Conservation (phyloP, 257 asterid species). For the Parsonsia alboflavescens region DNA sequence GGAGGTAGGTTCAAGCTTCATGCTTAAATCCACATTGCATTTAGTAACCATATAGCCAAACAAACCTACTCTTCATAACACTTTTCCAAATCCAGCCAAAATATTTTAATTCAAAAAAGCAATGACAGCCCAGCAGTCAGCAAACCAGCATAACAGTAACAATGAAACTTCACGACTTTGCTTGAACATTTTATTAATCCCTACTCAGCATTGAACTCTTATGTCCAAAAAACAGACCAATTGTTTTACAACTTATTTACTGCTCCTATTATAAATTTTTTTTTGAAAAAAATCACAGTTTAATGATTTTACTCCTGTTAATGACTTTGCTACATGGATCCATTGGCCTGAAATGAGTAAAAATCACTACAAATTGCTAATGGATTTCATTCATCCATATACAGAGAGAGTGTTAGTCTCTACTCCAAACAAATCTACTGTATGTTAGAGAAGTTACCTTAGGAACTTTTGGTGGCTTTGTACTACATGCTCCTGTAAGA, state of each 20-base stretch:
- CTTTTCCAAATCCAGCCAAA: no score
- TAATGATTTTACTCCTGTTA: neutral
- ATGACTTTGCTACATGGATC: neutral
- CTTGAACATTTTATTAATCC: neutral
- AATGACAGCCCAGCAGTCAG: neutral
- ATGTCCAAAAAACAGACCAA: neutral
- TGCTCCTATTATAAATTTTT: neutral
- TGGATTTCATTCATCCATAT: neutral
- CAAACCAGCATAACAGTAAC: neutral
- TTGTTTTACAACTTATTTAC: neutral
- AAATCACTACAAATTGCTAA: neutral
- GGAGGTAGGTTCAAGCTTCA: neutral
- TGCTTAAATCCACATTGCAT: neutral
- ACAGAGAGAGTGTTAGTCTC: no score
- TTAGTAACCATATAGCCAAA: neutral
- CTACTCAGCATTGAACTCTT: neutral
- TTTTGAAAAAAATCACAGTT: neutral
- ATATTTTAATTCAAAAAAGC: neutral
- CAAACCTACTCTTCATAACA: neutral
- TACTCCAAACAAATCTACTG: neutral
- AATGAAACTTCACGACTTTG: neutral
- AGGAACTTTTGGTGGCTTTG: slow-evolving; percentile 87
- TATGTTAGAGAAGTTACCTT: slow-evolving; percentile 49
- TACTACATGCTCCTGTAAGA: slow-evolving; percentile 73
- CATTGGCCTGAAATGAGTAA: neutral